Conservation (phyloP, 2,329 filamentous ascomycete species). For the Penicillium sp. region DNA sequence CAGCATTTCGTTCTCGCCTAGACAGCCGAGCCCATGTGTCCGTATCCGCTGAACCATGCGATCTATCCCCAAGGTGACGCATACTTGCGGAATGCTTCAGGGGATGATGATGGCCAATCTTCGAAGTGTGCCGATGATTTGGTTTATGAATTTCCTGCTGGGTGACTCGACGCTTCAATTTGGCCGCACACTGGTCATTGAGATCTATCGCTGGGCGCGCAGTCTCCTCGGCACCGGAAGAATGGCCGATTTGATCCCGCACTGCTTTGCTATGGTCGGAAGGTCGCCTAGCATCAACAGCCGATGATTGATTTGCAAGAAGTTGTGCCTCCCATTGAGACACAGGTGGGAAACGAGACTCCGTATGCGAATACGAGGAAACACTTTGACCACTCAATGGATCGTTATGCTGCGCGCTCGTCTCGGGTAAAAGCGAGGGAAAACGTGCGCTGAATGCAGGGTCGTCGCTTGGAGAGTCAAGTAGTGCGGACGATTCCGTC, state of each 20-base stretch:
- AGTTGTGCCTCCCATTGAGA: constrained; percentile 39
- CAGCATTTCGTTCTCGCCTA: constrained; percentile 19
- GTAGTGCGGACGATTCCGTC: constrained; percentile 18
- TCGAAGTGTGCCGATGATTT: background rate
- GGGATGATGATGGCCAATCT: background rate
- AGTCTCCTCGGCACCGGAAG: constrained; percentile 24
- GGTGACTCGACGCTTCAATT: constrained; percentile 25
- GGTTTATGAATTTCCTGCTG: background rate
- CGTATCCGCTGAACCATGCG: background rate
- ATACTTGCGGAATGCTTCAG: constrained; percentile 22
- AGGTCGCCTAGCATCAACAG: background rate
- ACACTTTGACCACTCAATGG: constrained; percentile 7
- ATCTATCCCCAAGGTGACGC: constrained; percentile 16
- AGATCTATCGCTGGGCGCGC: constrained; percentile 13
- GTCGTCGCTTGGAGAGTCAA: constrained; percentile 33
- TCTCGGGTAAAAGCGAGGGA: constrained; percentile 33
- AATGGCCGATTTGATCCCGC: background rate
- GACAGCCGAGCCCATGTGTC: constrained; percentile 22
- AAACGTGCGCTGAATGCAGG: constrained; percentile 33
- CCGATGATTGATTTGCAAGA: constrained; percentile 19
- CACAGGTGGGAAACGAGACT: constrained; percentile 35
- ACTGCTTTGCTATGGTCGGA: background rate
- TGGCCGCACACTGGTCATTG: background rate
- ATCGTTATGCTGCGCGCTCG: background rate
- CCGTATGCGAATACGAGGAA: constrained; percentile 21